These are phyloP conservation scores for Penicillium maclennaniae DNA, from an alignment of 495 filamentous ascomycete genomes.

Conservation along the genomic window DNA sequence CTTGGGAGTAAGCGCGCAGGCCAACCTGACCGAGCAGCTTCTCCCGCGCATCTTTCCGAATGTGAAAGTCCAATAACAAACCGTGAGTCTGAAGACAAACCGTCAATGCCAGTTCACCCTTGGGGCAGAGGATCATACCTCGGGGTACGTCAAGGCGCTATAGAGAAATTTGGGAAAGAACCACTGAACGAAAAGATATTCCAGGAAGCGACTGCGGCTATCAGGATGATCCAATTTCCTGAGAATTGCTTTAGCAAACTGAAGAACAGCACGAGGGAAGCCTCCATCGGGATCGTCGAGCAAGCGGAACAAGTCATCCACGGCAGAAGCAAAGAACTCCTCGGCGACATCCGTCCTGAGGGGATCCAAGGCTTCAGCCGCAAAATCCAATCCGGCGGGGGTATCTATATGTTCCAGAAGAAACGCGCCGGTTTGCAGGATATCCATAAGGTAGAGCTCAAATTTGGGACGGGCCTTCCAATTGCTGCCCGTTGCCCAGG, in stretches of 20 bases:
- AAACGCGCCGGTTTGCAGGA: constrained; percentile 87
- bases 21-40: constrained; percentile 84
- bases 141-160: constrained; percentile 82
- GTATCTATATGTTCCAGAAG: constrained; percentile 75
- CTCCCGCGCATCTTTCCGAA: constrained; percentile 83
- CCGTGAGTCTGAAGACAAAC: constrained; percentile 60
- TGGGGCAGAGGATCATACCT: constrained; percentile 51
- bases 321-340: constrained; percentile 83
- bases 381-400: constrained; percentile 36
- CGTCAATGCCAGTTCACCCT: constrained; percentile 7
- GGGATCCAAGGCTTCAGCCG: constrained; percentile 55
- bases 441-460: constrained; percentile 90
- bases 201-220: constrained; percentile 64
- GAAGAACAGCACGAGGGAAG: constrained; percentile 78
- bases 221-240: constrained; percentile 68
- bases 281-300: constrained; percentile 74
- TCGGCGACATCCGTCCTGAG: constrained; percentile 74
- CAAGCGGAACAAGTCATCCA: constrained; percentile 78
- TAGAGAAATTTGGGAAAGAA: constrained; percentile 84
- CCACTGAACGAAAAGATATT: constrained; percentile 84
- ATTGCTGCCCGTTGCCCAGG: constrained; percentile 79
- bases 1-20: constrained; percentile 69
- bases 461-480: constrained; percentile 87
- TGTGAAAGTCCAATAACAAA: constrained; percentile 85
- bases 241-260: constrained; percentile 77